Percentiles rank a stretch among this genome's conserved stretches.
Evolutionary conservation across 1,139 yeast genomes (phyloP).

Genomic region (Kodamaea arcana): DNA sequence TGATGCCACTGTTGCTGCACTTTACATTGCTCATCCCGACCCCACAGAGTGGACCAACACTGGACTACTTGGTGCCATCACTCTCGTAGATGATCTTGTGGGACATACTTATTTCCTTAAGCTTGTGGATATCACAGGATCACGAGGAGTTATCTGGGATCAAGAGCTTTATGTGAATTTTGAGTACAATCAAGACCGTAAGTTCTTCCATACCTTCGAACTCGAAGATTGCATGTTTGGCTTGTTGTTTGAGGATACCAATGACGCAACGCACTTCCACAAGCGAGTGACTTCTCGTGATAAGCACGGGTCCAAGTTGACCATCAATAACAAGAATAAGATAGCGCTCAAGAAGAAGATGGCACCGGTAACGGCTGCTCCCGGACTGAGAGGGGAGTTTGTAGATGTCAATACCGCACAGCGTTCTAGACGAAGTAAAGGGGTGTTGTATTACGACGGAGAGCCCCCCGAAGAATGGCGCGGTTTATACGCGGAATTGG

Average conservation of each 20-base stretch:
- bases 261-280: slow-evolving; percentile 80
- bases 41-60: slow-evolving; percentile 81
- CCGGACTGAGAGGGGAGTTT: slow-evolving; percentile 75
- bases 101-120: slow-evolving; percentile 92
- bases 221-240: slow-evolving; percentile 90
- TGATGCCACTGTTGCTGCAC: slow-evolving; percentile 86
- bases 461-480: slow-evolving; percentile 88
- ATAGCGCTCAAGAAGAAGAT: slow-evolving; percentile 64
- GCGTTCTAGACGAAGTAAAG: slow-evolving; percentile 53
- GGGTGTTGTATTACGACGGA: slow-evolving; percentile 68
- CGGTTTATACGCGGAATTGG: slow-evolving; percentile 67
- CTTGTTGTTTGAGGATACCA: slow-evolving; percentile 79
- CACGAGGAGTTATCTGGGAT: slow-evolving; percentile 91
- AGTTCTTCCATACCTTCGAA: slow-evolving; percentile 93
- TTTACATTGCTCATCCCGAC: slow-evolving; percentile 87
- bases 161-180: slow-evolving; percentile 89
- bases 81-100: slow-evolving; percentile 84
- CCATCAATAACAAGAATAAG: slow-evolving; percentile 82
- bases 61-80: slow-evolving; percentile 83
- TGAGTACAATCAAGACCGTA: slow-evolving; percentile 86
- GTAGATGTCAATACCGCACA: slow-evolving; percentile 49
- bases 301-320: slow-evolving; percentile 82
- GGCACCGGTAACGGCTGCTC: slow-evolving; percentile 28
- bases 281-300: slow-evolving; percentile 72
- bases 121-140: slow-evolving; percentile 77